A percentile compares a stretch with the other conserved stretches of the same genome.
phyloP scores from a whole-genome alignment of 1,284 basidiomycete species.

The Serendipita sp. region DNA sequence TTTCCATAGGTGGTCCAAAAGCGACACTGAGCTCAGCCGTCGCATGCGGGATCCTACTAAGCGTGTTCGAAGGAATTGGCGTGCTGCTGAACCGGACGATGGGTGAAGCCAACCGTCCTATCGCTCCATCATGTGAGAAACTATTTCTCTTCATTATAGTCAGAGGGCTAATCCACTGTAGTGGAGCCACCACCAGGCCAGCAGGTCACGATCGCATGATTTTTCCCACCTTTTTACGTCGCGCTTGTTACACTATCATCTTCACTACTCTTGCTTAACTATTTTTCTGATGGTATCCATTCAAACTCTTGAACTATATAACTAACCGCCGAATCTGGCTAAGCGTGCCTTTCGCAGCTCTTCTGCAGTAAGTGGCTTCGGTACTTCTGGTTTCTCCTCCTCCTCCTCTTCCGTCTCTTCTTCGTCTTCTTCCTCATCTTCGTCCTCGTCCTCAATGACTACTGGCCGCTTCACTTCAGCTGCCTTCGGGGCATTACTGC shows the following conservation, averaged over 20 bases:
- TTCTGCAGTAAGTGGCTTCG: conserved; percentile 41
- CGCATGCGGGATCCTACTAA: conserved; percentile 90
- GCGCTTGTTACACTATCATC: conserved; percentile 3
- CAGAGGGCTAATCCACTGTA: background rate
- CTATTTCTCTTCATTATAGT: background rate
- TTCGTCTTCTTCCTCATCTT: conserved; percentile 21
- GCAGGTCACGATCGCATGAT: conserved; percentile 1
- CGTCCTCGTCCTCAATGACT: conserved; percentile 11
- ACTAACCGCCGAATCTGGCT: conserved; percentile 45
- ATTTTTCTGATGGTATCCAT: background rate
- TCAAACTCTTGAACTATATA: background rate
- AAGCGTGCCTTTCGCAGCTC: conserved; percentile 65
- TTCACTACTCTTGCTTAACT: conserved; percentile 2
- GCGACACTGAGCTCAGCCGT: conserved; percentile 83
- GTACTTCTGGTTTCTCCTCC: conserved; percentile 18
- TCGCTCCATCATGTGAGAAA: conserved; percentile 37
- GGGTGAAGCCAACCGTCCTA: conserved; percentile 67
- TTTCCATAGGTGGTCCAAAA: conserved; percentile 67
- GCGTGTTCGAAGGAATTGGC: conserved; percentile 92
- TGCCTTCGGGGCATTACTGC: conserved; percentile 15
- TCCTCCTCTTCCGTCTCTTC: conserved; percentile 20
- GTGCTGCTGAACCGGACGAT: conserved; percentile 75
- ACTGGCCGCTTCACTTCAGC: conserved; percentile 9
- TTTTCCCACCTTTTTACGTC: background rate
- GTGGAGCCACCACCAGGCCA: conserved; percentile 1